These are phyloP conservation scores for Beauveria caledonica DNA, from an alignment of 2,329 filamentous ascomycete species.

Conservation along the genomic window DNA sequence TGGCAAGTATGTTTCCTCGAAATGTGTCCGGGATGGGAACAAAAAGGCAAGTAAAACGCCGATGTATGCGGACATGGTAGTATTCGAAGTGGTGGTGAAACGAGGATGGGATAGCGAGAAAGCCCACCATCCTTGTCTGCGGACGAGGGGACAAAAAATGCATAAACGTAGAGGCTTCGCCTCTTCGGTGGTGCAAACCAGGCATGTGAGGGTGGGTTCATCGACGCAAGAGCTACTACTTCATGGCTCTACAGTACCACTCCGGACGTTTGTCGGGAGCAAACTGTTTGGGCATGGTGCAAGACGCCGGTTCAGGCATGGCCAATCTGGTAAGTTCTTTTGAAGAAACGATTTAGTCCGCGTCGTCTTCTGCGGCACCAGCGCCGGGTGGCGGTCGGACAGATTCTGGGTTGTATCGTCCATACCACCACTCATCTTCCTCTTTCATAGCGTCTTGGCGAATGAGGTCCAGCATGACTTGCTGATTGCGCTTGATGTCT, in stretches of 20 bases:
- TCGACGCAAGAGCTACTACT: not conserved
- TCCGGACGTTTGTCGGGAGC: not conserved
- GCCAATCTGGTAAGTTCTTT: not conserved
- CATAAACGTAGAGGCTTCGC: not conserved
- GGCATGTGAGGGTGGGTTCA: not conserved
- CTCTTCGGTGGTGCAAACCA: not conserved
- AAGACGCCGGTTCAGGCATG: not conserved
- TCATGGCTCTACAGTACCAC: not conserved
- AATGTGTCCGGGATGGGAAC: not conserved
- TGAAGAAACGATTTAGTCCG: conserved; percentile 20
- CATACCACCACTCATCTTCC: conserved; percentile 57
- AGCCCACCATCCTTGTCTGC: not conserved
- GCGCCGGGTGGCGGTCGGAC: conserved; percentile 42
- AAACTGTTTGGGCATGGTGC: conserved; percentile 4
- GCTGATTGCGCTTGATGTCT: conserved; percentile 56
- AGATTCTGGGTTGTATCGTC: conserved; percentile 44
- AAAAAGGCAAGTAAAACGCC: conserved; percentile 2
- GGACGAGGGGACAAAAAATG: not conserved
- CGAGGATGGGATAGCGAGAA: not conserved
- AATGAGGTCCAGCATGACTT: conserved; percentile 57
- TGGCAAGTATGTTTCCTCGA: not conserved
- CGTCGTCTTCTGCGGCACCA: conserved; percentile 46
- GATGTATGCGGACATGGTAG: not conserved
- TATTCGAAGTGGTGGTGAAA: not conserved
- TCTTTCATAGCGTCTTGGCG: conserved; percentile 50